Conservation (phyloP, 805 yeast genomes). For the Candida glaebosa region DNA sequence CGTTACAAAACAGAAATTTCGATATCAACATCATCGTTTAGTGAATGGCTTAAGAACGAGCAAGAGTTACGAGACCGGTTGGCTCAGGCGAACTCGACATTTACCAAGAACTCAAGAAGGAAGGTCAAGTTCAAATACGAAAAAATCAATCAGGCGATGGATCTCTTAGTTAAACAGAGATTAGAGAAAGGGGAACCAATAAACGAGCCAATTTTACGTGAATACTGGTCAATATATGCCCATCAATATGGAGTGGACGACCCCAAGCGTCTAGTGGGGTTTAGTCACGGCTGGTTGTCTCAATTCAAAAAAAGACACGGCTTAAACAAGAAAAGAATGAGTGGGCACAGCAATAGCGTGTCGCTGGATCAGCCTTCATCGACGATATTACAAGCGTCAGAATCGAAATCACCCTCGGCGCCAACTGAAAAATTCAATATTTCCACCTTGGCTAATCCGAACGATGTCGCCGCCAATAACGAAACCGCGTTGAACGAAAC, state of each 20-base stretch:
- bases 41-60: conserved; percentile 61
- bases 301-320: conserved; percentile 61
- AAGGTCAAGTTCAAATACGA: conserved; percentile 53
- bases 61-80: conserved; percentile 45
- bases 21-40: conserved; percentile 56
- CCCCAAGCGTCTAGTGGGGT: conserved; percentile 52
- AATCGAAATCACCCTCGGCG: conserved; percentile 5
- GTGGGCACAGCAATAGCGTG: conserved; percentile 4
- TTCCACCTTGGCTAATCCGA: background rate
- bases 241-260: conserved; percentile 56
- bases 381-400: too few relatives aligned
- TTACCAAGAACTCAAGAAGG: conserved; percentile 36
- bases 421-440: conserved; percentile 1
- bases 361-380: background rate
- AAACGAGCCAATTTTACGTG: conserved; percentile 53
- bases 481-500: background rate
- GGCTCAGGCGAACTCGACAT: conserved; percentile 29
- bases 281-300: conserved; percentile 62
- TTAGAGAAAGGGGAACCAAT: conserved; percentile 43
- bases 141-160: conserved; percentile 59
- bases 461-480: background rate
- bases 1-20: conserved; percentile 47
- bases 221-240: conserved; percentile 55
- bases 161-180: conserved; percentile 45
- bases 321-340: conserved; percentile 31